Evolutionary conservation across 1,139 yeast genomes (phyloP).

Genomic region (Geotrichum phurueaensis): DNA sequence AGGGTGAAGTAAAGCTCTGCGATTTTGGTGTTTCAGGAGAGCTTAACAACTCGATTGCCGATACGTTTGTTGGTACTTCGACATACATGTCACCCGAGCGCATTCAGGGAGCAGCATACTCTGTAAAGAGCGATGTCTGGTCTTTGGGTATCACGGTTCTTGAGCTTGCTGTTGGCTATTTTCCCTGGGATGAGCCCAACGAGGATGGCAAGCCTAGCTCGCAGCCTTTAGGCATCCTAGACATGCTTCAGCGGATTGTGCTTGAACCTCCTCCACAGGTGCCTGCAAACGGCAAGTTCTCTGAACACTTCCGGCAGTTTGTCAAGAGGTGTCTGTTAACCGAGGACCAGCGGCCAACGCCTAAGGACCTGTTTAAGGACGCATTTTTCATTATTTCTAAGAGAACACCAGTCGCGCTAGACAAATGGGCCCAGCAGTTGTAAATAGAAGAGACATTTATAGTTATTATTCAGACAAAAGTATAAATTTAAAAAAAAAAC

Average conservation of each 20-base stretch:
- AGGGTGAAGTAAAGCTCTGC: slow-evolving; percentile 76
- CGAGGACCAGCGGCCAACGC: slow-evolving; percentile 56
- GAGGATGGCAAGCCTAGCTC: slow-evolving; percentile 28
- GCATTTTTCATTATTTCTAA: slow-evolving; percentile 45
- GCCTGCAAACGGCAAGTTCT: slow-evolving; percentile 39
- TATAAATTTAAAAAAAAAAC: neutral
- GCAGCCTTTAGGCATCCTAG: slow-evolving; percentile 81
- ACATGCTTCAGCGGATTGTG: slow-evolving; percentile 82
- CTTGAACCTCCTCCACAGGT: slow-evolving; percentile 85
- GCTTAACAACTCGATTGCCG: slow-evolving; percentile 85
- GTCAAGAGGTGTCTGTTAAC: slow-evolving; percentile 68
- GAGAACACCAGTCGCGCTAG: slow-evolving; percentile 41
- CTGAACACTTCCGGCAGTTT: slow-evolving; percentile 51
- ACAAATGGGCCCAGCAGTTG: slow-evolving; percentile 44
- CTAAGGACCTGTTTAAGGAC: slow-evolving; percentile 49
- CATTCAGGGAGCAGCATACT: slow-evolving; percentile 87
- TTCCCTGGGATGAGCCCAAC: slow-evolving; percentile 46
- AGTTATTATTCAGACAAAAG: neutral
- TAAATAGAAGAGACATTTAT: slow-evolving; percentile 1
- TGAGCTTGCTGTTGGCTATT: slow-evolving; percentile 78
- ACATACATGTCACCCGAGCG: slow-evolving; percentile 98
- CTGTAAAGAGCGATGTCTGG: slow-evolving; percentile 95
- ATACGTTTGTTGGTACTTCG: slow-evolving; percentile 95
- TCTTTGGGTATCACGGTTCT: slow-evolving; percentile 84
- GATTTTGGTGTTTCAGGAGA: slow-evolving; percentile 95